Percentiles rank a stretch among this genome's conserved stretches.
phyloP scores from a whole-genome alignment of 2,329 filamentous ascomycete species.

The Thelonectria olida region DNA sequence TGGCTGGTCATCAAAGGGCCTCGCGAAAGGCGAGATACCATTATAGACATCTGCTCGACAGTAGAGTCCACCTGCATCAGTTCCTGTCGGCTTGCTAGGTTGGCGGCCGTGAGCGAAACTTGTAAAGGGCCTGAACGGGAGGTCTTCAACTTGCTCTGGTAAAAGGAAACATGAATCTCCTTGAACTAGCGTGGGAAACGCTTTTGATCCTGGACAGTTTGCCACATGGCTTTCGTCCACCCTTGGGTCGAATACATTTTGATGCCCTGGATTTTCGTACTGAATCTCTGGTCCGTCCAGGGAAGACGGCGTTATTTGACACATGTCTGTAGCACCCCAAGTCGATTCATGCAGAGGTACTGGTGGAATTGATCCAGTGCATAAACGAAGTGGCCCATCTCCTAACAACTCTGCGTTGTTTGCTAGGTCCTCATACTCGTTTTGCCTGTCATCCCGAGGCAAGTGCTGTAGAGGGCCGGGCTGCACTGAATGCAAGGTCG shows the following conservation, averaged over 20 bases:
- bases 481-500: neutral
- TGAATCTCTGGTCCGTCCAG: neutral
- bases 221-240: neutral
- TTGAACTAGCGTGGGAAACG: neutral
- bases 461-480: no score
- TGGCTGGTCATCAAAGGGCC: no score
- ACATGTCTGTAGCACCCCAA: neutral
- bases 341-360: neutral
- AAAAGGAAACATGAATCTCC: neutral
- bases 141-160: no score
- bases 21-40: no score
- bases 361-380: neutral
- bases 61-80: neutral
- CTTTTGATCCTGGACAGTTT: neutral
- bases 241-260: neutral
- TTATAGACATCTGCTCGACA: neutral
- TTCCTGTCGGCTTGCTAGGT: neutral
- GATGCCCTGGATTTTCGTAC: neutral
- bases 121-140: no score
- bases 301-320: neutral
- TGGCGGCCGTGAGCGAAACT: neutral
- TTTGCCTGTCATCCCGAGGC: neutral
- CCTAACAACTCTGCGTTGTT: neutral
- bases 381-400: neutral
- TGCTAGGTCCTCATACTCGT: neutral